Base-by-base conservation (phyloP, 768 basidiomycete genomes). In the Sarcodon aspratus region DNA sequence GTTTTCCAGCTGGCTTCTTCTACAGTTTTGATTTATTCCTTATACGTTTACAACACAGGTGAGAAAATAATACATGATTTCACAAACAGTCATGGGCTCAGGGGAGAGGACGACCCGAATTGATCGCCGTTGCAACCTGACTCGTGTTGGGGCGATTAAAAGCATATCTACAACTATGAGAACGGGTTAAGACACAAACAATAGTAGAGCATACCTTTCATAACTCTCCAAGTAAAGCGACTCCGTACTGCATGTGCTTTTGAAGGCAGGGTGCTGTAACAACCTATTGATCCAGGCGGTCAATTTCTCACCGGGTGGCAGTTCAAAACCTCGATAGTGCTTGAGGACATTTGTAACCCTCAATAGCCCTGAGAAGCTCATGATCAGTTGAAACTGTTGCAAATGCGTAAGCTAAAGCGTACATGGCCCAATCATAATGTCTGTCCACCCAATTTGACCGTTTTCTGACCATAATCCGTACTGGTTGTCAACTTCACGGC, bases 61-160 rank as follows among this genome's bases (percentile, higher is more conserved):
- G 21, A 40, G 15, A 36, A n/a, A 40, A 40, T 36, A 47, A 31
- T 27, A 13, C 27, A 15, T 7, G 12, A 37, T 47, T 13, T 47
- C 46, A 12, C 12, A 40, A 38, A 12, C 13, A 12, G 13, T 27
- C 17, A 40, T 34, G 18, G 48, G 32, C 43, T 80, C 66, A 86
- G 47, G 85, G 85, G 32, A 87, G 63, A 0, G 67, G 72, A 46
- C 68, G 71, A 17, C 83, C 84, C 7, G 75, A 61, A 51, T 87
- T 87, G 55, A 86, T 86, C 4, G 85, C 85, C 53, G 76, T 78
- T 6, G 83, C 84, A 9, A 85, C 80, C 55, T 80, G 79, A 55
- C 83, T 85, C 4, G 84, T 85, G 57, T 85, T 82, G 3, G 85
- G 82, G 32, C 83, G 70, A 57, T 88, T 88, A 58, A 77, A 80